phyloP scores from a whole-genome alignment of 768 basidiomycete genomes.

The Naganishia friedmannii region DNA sequence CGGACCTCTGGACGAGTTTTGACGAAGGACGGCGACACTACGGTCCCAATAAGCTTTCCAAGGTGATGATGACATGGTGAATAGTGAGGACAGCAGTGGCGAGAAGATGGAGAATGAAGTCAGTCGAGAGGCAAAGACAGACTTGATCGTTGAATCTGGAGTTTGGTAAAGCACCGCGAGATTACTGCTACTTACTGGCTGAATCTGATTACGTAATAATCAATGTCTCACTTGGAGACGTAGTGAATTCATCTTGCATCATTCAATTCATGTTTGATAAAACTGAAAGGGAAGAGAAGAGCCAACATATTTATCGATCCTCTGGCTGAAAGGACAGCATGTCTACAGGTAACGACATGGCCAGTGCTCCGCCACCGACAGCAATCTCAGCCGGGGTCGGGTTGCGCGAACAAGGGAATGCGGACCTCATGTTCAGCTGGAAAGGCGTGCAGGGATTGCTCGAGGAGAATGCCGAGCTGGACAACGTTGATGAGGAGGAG shows the following conservation, averaged over 20 bases:
- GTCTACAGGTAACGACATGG: too few relatives aligned
- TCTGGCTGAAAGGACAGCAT: too few relatives aligned
- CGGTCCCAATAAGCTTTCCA: slow-evolving; percentile 45
- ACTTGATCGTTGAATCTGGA: too few relatives aligned
- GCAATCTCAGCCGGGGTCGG: not conserved
- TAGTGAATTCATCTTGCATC: too few relatives aligned
- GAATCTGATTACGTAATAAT: too few relatives aligned
- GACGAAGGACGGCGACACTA: slow-evolving; percentile 39
- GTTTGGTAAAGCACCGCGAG: too few relatives aligned
- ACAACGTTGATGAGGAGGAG: not conserved
- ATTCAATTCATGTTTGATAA: too few relatives aligned
- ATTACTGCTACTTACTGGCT: too few relatives aligned
- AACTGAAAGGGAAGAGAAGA: too few relatives aligned
- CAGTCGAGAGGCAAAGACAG: too few relatives aligned
- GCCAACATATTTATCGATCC: too few relatives aligned
- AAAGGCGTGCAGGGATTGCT: slow-evolving; percentile 11
- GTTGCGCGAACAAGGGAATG: not conserved
- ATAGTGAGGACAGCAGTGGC: not conserved
- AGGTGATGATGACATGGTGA: slow-evolving; percentile 34
- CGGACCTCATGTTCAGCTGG: slow-evolving; percentile 20
- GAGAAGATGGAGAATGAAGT: not conserved
- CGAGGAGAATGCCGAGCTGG: slow-evolving; percentile 2
- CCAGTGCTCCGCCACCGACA: not conserved
- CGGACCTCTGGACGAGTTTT: slow-evolving; percentile 43
- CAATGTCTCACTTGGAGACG: not conserved